Conservation (phyloP, 352 stramenopile genomes). For the Blastocystis sp. region DNA sequence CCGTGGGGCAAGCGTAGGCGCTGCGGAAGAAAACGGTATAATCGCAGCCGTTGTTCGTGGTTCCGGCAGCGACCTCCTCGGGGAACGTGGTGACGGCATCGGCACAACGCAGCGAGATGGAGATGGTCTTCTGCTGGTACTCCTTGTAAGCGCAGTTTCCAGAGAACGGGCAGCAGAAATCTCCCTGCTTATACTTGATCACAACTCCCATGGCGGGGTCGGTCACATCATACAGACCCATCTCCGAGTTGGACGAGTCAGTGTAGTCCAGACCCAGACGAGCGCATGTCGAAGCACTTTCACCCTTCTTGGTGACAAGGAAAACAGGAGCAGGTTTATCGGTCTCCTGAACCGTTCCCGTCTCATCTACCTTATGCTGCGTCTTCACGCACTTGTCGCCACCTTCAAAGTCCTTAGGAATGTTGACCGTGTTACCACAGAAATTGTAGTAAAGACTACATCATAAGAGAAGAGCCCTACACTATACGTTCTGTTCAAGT, state of each 20-base stretch:
- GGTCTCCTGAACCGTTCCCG: not conserved
- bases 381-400: constrained; percentile 29
- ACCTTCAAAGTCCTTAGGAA: constrained; percentile 30
- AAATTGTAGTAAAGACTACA: constrained; percentile 51
- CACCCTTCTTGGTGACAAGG: not conserved
- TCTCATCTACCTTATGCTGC: not conserved
- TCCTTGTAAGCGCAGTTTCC: not conserved
- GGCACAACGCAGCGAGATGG: not conserved
- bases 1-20: constrained; percentile 39
- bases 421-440: constrained; percentile 25
- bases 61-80: not conserved
- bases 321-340: constrained; percentile 19
- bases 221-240: constrained; percentile 14
- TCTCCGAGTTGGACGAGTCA: not conserved
- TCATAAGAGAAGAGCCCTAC: not conserved
- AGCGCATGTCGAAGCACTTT: not conserved
- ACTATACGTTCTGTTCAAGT: constrained; percentile 29
- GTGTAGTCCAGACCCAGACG: constrained; percentile 23
- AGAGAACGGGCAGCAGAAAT: constrained; percentile 24
- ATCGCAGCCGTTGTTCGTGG: constrained; percentile 40
- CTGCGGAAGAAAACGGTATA: constrained; percentile 21
- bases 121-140: constrained; percentile 1
- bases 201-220: constrained; percentile 48
- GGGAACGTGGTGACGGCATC: not conserved
- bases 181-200: constrained; percentile 33